Percentiles rank a stretch among this genome's conserved stretches.
Evolutionary conservation across 2,329 filamentous ascomycete genomes (phyloP).

Genomic region (Hypocreales sp.): DNA sequence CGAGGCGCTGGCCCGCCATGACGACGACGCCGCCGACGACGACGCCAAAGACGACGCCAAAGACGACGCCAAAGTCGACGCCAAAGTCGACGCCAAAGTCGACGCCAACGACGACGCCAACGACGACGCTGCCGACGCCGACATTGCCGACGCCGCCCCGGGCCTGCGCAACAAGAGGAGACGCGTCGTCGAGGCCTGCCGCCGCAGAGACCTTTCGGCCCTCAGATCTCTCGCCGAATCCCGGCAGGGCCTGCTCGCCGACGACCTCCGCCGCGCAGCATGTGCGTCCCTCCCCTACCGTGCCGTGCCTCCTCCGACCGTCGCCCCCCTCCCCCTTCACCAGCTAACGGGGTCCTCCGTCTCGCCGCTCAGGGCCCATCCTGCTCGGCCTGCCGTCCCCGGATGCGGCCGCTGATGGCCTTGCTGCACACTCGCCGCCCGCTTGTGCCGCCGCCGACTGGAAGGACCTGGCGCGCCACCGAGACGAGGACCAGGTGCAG

Average conservation of each 20-base stretch:
- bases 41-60: too few relatives aligned
- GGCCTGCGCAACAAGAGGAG: constrained; percentile 14
- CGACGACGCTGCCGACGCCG: constrained; percentile 2
- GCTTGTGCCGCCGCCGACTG: constrained; percentile 24
- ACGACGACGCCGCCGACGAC: constrained; percentile 1
- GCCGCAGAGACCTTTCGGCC: constrained; percentile 34
- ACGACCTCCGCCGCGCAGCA: constrained; percentile 53
- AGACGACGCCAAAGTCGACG: too few relatives aligned
- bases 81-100: too few relatives aligned
- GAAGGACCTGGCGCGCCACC: constrained; percentile 55
- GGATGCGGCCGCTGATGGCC: constrained; percentile 3
- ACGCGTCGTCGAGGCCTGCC: constrained; percentile 39
- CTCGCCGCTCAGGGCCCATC: constrained; percentile 40
- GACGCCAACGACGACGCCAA: not conserved
- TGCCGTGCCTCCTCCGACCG: constrained; percentile 2
- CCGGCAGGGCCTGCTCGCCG: constrained; percentile 50
- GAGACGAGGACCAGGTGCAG: constrained; percentile 79
- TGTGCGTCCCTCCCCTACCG: constrained; percentile 49
- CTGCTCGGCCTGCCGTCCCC: constrained; percentile 28
- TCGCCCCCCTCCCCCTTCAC: constrained; percentile 5
- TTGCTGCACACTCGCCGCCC: constrained; percentile 1
- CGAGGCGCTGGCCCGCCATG: constrained; percentile 3
- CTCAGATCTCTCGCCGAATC: constrained; percentile 45
- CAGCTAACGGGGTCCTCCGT: too few relatives aligned
- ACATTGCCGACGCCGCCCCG: constrained; percentile 5